Conservation (phyloP, 1,284 basidiomycete genomes). For the Chiua sp. region DNA sequence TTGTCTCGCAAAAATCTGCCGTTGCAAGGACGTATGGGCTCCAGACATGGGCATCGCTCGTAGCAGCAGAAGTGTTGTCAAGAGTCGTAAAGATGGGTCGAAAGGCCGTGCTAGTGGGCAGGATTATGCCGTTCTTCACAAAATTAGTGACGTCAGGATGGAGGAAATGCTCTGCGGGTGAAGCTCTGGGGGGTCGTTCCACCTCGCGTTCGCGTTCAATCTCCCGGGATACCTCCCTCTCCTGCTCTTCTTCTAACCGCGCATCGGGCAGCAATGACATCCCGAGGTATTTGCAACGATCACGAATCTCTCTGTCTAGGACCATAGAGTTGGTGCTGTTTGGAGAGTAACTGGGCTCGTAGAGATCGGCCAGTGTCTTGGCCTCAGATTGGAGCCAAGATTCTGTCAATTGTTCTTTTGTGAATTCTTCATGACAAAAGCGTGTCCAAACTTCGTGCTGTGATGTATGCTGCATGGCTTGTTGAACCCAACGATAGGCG, state of each 20-base stretch:
- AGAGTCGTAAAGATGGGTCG: conserved; percentile 10
- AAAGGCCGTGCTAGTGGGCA: neutral
- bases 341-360: conserved; percentile 14
- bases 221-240: conserved; percentile 49
- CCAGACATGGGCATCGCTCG: conserved; percentile 13
- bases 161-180: conserved; percentile 23
- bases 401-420: conserved; percentile 14
- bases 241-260: conserved; percentile 49
- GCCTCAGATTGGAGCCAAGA: conserved; percentile 45
- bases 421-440: conserved; percentile 1
- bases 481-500: conserved; percentile 33
- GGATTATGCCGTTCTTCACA: conserved; percentile 19
- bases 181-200: conserved; percentile 35
- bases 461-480: conserved; percentile 41
- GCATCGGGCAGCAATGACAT: conserved; percentile 17
- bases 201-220: conserved; percentile 43
- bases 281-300: conserved; percentile 35
- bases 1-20: conserved; percentile 25
- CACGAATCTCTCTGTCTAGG: conserved; percentile 30
- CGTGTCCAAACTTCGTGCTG: neutral
- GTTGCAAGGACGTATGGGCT: conserved; percentile 26
- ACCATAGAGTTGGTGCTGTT: neutral
- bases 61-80: neutral
- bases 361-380: conserved; percentile 42
- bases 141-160: conserved; percentile 24